Conservation (phyloP, 345 rosid genomes). For the Salix viminalis region DNA sequence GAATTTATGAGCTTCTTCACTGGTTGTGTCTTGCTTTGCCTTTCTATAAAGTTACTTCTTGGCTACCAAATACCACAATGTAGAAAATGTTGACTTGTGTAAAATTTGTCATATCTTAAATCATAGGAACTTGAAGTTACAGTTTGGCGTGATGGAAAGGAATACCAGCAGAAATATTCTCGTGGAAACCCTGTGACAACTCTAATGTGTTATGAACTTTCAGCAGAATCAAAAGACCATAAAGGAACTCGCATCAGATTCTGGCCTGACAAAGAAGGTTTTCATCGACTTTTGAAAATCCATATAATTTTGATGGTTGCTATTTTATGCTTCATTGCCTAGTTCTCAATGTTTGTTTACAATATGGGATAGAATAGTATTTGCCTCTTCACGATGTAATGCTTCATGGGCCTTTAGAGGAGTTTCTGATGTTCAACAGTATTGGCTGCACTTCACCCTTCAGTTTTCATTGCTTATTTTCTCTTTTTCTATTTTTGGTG, state of each 20-base stretch:
- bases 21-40: neutral
- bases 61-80: neutral
- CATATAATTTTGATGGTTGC: neutral
- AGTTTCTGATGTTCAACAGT: neutral
- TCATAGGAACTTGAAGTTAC: constrained; percentile 72
- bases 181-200: constrained; percentile 76
- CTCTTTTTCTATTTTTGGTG: neutral
- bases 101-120: constrained; percentile 8
- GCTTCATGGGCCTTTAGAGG: neutral
- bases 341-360: neutral
- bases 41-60: neutral
- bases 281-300: constrained; percentile 6
- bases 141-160: constrained; percentile 89
- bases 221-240: constrained; percentile 50
- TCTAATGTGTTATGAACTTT: constrained; percentile 48
- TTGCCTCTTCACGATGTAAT: neutral
- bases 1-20: neutral
- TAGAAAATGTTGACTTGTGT: neutral
- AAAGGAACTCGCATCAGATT: constrained; percentile 77
- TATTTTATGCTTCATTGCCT: constrained; percentile 5
- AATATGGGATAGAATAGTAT: neutral
- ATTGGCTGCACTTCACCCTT: neutral
- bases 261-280: constrained; percentile 99
- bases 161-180: constrained; percentile 72
- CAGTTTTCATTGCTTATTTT: neutral